These are phyloP conservation scores for Carex parvula DNA, from an alignment of 176 grass and related monocot species.

Conservation along the genomic window DNA sequence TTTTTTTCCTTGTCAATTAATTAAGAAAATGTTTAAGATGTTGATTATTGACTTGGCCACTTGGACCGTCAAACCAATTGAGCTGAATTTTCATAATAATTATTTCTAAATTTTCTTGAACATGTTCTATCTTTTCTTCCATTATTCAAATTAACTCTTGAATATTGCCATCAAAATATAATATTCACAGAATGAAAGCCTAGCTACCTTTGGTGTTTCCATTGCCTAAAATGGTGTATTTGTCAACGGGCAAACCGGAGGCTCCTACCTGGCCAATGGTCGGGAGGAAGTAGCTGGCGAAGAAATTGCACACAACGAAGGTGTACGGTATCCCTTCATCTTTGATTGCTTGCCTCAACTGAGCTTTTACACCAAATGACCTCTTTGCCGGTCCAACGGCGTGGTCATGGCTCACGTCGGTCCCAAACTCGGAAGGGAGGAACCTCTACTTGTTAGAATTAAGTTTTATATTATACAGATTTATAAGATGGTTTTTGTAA, in stretches of 20 bases:
- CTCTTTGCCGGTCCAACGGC: constrained; percentile 32
- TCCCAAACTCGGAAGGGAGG: constrained; percentile 34
- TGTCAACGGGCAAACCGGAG: background rate
- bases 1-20: too few relatives aligned
- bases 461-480: background rate
- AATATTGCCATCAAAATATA: background rate
- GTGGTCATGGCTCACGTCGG: constrained; percentile 24
- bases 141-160: background rate
- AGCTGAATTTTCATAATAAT: background rate
- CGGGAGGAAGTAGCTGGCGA: constrained; percentile 15
- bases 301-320: constrained; percentile 36
- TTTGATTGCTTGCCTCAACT: constrained; percentile 5
- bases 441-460: constrained; percentile 2
- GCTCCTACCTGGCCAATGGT: background rate
- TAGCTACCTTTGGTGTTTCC: constrained; percentile 29
- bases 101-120: background rate
- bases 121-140: background rate
- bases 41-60: too few relatives aligned
- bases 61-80: background rate
- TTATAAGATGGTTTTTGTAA: background rate
- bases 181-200: background rate
- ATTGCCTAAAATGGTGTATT: constrained; percentile 31
- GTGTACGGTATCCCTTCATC: constrained; percentile 36
- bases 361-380: constrained; percentile 12
- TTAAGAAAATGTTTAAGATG: too few relatives aligned